These are phyloP conservation scores for Aquilaria malaccensis DNA, from an alignment of 345 rosid genomes.

Conservation along the genomic window DNA sequence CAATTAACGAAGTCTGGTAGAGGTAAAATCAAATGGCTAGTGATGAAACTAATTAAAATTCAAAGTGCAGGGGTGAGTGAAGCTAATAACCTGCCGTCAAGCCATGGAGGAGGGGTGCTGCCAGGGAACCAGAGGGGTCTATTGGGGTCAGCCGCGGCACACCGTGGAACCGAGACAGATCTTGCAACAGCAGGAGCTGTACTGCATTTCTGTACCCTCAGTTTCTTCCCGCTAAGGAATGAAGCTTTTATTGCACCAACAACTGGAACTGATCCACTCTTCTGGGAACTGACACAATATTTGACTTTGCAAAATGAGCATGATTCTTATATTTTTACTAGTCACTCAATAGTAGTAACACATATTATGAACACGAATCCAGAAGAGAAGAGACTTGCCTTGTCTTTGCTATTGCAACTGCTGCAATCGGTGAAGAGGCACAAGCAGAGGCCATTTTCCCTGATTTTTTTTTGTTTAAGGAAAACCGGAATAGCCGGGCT, in stretches of 20 bases:
- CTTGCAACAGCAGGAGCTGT: conserved; percentile 17
- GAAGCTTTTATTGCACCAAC: conserved; percentile 44
- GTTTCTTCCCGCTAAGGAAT: conserved; percentile 68
- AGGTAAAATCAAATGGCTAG: not conserved
- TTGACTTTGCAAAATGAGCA: conserved; percentile 1
- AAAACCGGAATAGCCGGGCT: not conserved
- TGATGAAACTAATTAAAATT: not conserved
- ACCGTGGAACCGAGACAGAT: conserved; percentile 33
- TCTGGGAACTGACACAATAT: conserved; percentile 41
- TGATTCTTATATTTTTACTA: not conserved
- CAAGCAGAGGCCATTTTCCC: conserved; percentile 75
- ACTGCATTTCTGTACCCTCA: conserved; percentile 36
- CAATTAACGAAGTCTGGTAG: conserved; percentile 1
- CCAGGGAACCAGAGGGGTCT: conserved; percentile 99
- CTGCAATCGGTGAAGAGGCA: conserved; percentile 85
- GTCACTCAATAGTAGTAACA: not conserved
- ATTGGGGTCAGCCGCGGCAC: conserved; percentile 69
- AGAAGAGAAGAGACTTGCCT: conserved; percentile 37
- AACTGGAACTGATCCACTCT: conserved; percentile 28
- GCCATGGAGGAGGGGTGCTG: conserved; percentile 95
- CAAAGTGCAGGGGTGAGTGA: not conserved
- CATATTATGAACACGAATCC: not conserved
- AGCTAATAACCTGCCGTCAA: conserved; percentile 65
- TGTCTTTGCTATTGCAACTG: conserved; percentile 53
- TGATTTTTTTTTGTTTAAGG: not conserved